Percentiles rank a stretch among this genome's conserved stretches.
These are phyloP conservation scores for Manihot esculenta DNA, from an alignment of 441 rosid species.

Conservation along the genomic window DNA sequence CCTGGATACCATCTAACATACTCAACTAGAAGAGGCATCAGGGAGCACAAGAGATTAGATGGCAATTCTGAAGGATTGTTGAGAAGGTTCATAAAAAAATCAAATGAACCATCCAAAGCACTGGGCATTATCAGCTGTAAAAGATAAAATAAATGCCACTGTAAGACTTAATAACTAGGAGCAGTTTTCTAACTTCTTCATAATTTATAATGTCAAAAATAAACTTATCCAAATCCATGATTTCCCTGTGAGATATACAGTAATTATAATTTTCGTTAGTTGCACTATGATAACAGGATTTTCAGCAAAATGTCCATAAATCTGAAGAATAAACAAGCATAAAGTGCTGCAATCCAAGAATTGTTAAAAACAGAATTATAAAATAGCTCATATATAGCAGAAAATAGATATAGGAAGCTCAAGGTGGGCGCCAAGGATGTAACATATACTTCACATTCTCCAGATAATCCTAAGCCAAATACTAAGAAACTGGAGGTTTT, in stretches of 20 bases:
- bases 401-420: slow-evolving; percentile 1
- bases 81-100: slow-evolving; percentile 68
- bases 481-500: neutral
- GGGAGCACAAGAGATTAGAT: slow-evolving; percentile 53
- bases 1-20: slow-evolving; percentile 54
- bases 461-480: neutral
- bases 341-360: neutral
- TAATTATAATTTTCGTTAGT: neutral
- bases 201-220: slow-evolving; percentile 11
- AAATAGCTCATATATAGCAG: neutral
- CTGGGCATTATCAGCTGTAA: slow-evolving; percentile 68
- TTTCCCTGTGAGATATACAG: neutral
- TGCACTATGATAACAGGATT: neutral
- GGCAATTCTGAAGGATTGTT: slow-evolving; percentile 53
- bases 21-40: slow-evolving; percentile 67
- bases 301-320: neutral
- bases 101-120: slow-evolving; percentile 82
- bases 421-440: neutral
- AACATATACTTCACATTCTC: neutral
- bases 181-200: neutral
- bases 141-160: slow-evolving; percentile 29
- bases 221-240: slow-evolving; percentile 9
- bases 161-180: slow-evolving; percentile 14
- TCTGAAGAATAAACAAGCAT: neutral
- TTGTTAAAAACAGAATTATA: neutral